A percentile compares a stretch with the other conserved stretches of the same genome.
phyloP scores from a whole-genome alignment of 495 filamentous ascomycete species.

The Rhypophila decipiens region DNA sequence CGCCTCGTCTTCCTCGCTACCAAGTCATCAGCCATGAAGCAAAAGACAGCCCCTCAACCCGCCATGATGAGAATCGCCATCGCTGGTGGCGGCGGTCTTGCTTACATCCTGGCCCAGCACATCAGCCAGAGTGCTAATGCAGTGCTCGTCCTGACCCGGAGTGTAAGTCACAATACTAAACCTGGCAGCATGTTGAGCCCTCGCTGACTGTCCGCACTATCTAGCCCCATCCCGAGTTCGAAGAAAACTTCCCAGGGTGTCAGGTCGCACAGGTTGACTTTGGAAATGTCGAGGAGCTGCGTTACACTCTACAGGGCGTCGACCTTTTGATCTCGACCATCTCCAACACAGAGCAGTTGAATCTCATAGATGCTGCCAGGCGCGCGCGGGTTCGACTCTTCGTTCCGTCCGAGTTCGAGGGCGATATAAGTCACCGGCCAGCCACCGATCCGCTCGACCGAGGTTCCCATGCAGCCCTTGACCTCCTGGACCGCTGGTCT shows the following conservation, averaged over 20 bases:
- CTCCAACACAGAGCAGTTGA: constrained; percentile 55
- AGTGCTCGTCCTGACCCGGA: constrained; percentile 60
- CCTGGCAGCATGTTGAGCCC: background rate
- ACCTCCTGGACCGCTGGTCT: constrained; percentile 47
- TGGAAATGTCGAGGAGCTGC: constrained; percentile 45
- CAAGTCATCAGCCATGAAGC: constrained; percentile 29
- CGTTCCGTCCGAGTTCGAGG: constrained; percentile 72
- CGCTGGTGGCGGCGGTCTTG: constrained; percentile 64
- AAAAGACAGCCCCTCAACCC: constrained; percentile 19
- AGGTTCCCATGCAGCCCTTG: constrained; percentile 42
- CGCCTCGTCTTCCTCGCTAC: background rate
- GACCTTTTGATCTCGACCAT: constrained; percentile 73
- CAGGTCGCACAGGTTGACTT: constrained; percentile 63
- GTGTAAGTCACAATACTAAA: constrained; percentile 36
- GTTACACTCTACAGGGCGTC: constrained; percentile 58
- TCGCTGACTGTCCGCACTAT: constrained; percentile 4
- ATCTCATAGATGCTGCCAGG: constrained; percentile 66
- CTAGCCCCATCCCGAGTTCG: constrained; percentile 30
- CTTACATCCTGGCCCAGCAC: constrained; percentile 54
- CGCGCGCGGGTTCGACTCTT: constrained; percentile 58
- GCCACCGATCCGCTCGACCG: constrained; percentile 51
- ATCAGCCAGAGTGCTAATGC: constrained; percentile 56
- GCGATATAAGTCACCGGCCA: constrained; percentile 39
- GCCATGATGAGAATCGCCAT: constrained; percentile 66
- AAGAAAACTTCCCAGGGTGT: constrained; percentile 39